Evolutionary conservation across 1,139 yeast species (phyloP).

Genomic region (Debaryomyces subglobosus): DNA sequence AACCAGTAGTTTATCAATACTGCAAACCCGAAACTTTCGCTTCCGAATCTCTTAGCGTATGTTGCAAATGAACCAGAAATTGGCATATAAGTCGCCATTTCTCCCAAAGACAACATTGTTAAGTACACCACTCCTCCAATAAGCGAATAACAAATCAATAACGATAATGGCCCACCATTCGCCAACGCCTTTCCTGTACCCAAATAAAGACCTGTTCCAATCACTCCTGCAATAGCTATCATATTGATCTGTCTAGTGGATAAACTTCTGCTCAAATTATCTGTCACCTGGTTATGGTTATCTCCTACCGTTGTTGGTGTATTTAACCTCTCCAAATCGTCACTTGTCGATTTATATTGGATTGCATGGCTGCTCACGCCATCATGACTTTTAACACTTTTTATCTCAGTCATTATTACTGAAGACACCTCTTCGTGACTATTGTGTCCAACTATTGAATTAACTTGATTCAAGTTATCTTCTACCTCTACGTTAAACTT

Average conservation of each 20-base stretch:
- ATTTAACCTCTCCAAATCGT: slow-evolving; percentile 4
- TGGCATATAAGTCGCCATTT: slow-evolving; percentile 64
- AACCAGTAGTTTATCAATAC: slow-evolving; percentile 66
- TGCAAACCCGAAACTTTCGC: slow-evolving; percentile 66
- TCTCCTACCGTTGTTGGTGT: neutral
- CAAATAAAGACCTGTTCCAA: slow-evolving; percentile 69
- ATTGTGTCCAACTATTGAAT: neutral
- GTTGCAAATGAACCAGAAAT: slow-evolving; percentile 65
- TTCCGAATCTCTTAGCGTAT: slow-evolving; percentile 61
- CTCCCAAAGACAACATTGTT: slow-evolving; percentile 66
- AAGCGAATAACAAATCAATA: slow-evolving; percentile 58
- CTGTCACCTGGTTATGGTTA: slow-evolving; percentile 4
- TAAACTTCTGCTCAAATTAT: slow-evolving; percentile 43
- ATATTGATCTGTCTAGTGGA: slow-evolving; percentile 58
- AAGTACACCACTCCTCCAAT: slow-evolving; percentile 62
- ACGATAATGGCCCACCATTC: slow-evolving; percentile 66
- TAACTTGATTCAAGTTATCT: no score
- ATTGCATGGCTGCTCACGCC: neutral
- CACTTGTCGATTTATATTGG: neutral
- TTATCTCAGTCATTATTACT: slow-evolving; percentile 1
- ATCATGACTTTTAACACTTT: neutral
- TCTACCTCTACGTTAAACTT: no score
- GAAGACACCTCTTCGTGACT: neutral
- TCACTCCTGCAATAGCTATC: slow-evolving; percentile 69
- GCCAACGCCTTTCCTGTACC: slow-evolving; percentile 65